Base-by-base conservation (phyloP, 225 moss, liverwort and hornwort species). In the Thuidium tamariscinum region DNA sequence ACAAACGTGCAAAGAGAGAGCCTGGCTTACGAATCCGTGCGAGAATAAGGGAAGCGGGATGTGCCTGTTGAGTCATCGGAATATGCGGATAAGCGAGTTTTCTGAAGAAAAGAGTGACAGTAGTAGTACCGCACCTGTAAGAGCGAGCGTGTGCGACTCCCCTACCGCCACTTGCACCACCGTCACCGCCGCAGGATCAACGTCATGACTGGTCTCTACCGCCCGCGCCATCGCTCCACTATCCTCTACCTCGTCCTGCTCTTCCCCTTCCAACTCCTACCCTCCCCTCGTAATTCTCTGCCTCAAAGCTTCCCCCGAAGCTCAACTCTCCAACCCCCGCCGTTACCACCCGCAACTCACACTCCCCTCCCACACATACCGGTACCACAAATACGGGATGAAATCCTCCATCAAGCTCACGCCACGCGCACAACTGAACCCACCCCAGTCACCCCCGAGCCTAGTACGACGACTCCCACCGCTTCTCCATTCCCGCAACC, bases 111-210 rank as follows among this genome's bases (percentile, higher is more conserved):
- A 30, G 5, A 80, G 68, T 6, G 46, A 80, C 32, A 80, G 2
- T 5, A 21, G 17, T 23, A 60, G 62, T 34, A 70, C 20, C 66
- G 84, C 86, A 92, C 94, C 94, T 89, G 94, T 84, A 20, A 94
- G 94, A 82, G 94, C 92, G 62, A 94, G 90, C 74, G 92, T 88
- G 73, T 94, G 94, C 62, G 93, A 89, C 82, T 94, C 94, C 39
- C 94, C 94, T 11, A 78, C 91, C 78, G 87, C 94, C 83, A 94
- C 87, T 89, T 94, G 94, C 87, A 94, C 88, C 83, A 90, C 94
- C 18, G 85, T 92, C 76, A 29, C 77, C 21, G 84, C 62, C 46
- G 88, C 89, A 29, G 89, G 87, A 82, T 93, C 93, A 22, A 69
- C 70, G 59, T 92, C 93, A 74, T 84, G 88, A 77, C 73, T 61